These are phyloP conservation scores for Penicillium palitans DNA, from an alignment of 2,329 filamentous ascomycete species.

Conservation along the genomic window DNA sequence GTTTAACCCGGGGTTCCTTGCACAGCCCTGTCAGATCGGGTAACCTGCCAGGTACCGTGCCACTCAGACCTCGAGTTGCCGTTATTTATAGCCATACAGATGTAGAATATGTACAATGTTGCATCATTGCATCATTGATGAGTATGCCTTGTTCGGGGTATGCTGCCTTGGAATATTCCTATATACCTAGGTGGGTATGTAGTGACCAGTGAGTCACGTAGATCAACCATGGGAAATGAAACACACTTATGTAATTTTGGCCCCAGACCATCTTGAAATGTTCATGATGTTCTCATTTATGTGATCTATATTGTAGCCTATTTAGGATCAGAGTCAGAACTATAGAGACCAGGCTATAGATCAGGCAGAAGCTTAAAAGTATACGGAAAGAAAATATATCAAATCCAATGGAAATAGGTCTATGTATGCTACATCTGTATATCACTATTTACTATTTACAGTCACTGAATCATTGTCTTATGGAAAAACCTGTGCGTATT, in stretches of 20 bases:
- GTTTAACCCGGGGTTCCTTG: not conserved
- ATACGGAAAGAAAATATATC: not conserved
- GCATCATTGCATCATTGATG: not conserved
- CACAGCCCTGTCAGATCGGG: slow-evolving; percentile 9
- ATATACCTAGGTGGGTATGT: not conserved
- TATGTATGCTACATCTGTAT: no score
- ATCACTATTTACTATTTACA: not conserved
- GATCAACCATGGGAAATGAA: not conserved
- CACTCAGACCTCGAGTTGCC: slow-evolving; percentile 2
- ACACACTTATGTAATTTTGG: not conserved
- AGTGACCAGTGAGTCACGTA: slow-evolving; percentile 1
- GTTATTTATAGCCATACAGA: not conserved
- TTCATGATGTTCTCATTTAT: not conserved
- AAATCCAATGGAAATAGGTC: not conserved
- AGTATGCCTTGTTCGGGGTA: not conserved
- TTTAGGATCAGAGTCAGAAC: not conserved
- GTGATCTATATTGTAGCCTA: not conserved
- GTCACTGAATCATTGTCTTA: not conserved
- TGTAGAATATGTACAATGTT: not conserved
- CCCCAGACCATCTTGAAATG: not conserved
- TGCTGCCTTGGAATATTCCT: not conserved
- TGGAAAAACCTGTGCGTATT: not conserved
- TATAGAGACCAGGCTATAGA: not conserved
- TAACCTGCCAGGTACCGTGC: slow-evolving; percentile 11
- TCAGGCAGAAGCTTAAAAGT: not conserved